Evolutionary conservation across 2,329 filamentous ascomycete species (phyloP), one percentile per base, ranked within the genome.

Genomic region (Juglanconis oblonga): DNA sequence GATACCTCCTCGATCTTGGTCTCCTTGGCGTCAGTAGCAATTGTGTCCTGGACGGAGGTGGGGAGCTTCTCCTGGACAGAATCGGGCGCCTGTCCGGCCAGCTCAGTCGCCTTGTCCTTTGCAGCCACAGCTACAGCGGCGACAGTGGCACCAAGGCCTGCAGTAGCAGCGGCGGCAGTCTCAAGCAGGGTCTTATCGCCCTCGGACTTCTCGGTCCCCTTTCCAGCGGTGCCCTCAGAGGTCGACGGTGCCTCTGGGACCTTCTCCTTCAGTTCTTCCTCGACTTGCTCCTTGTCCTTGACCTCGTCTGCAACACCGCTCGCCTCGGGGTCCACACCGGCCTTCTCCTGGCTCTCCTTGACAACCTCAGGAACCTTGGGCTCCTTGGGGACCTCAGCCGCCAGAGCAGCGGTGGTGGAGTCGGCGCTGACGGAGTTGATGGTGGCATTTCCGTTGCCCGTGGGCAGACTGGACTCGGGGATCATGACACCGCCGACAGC

Each of bases 391-490:
- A 90, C 87, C 64, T 86, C 76, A 55, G 81, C 87, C 44, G 89
- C 89, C 65, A 93, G 79, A 9, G 78, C 82, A 62, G 87, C 86
- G 32, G 91, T 94, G 45, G 90, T 89, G 3, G 88, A 74, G 72
- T 77, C 67, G 75, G 85, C 66, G 67, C 76, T 72, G 52, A 77
- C 79, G n/a, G 79, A 82, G 67, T 79, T 82, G 66, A 87, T 81
- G 55, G 76, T 75, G 52, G 76, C 77, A 58, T 77, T 76, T 33
- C 71, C 72, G 61, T 69, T 68, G 56, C 72, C 70, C 56, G 92
- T 88, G 11, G 90, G 89, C 64, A 95, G 80, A 73, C 89, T 91
- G 7, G 91, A 94, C 76, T 96, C 91, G 17, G 92, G 91, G 65
- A 95, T 92, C 72, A 90, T 78, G 73, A 81, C 87, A 63, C 79